Base-by-base conservation (phyloP, 2,329 filamentous ascomycete genomes). In the Sporothrix luriei region DNA sequence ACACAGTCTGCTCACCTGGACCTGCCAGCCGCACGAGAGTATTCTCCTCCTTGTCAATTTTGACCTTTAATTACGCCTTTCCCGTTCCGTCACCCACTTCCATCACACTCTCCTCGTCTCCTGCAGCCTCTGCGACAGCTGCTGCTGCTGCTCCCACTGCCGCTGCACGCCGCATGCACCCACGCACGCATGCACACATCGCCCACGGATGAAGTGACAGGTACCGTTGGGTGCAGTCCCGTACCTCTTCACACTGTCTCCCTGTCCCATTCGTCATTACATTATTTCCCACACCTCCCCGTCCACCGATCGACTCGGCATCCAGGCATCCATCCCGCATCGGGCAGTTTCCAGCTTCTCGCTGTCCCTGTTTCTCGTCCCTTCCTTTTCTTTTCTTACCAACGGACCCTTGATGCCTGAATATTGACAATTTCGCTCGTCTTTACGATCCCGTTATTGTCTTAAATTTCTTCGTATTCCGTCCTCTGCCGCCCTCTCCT, bases 101-200 rank as follows among this genome's bases (percentile, higher is more conserved):
- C 26, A 54, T 66, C 64, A 52, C 64, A 29, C 62, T 38, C 43
- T 29, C 64, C 29, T 11, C 43, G 14, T 64, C n/a, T 54, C 64
- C 64, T 66, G 64, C 48, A 54, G 49, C 29, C 33, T 54, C 64
- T 66, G 21, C n/a, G 49, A 49, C 21, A 57, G 46, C 51, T 68
- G 52, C 13, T 43, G 24, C 46, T 40, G 64, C 49, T 29, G 21
- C 40, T 48, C 46, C 21, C 40, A 64, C 59, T 64, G 59, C 59
- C 57, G 49, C 59, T 65, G 68, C 68, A 57, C 51, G 51, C 68
- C n/a, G 68, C 61, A 69, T 65, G 68, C 51, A 66, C 48, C 40
- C 51, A 51, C 38, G 14, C 65, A 67, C 59, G 29, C 40, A 62
- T 33, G 66, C 51, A 40, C 66, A 14, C 26, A 26, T 9, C 11